Evolutionary conservation across 1,284 basidiomycete genomes (phyloP).

Genomic region (Pseudozyma thailandica): DNA sequence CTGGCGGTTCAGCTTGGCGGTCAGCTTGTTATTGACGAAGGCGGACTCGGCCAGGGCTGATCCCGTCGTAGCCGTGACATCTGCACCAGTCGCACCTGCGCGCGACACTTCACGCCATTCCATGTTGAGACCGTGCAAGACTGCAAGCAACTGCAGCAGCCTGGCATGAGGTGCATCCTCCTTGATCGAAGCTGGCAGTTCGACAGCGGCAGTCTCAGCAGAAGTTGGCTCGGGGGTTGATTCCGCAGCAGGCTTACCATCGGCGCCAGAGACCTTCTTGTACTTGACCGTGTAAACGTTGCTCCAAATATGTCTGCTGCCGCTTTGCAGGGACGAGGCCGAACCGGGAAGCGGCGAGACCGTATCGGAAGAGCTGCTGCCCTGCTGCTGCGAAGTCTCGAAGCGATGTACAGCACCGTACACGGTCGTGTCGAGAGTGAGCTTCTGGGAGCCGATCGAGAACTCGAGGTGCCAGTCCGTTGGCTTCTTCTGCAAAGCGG

Average conservation of each 20-base stretch:
- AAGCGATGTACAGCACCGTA: constrained; percentile 94
- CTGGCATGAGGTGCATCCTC: constrained; percentile 86
- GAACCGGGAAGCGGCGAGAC: constrained; percentile 9
- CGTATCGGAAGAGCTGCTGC: constrained; percentile 4
- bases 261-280: constrained; percentile 88
- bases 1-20: constrained; percentile 96
- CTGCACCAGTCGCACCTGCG: constrained; percentile 3
- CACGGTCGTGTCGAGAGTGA: constrained; percentile 88
- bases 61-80: constrained; percentile 15
- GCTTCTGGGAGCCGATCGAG: constrained; percentile 83
- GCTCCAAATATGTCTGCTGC: constrained; percentile 79
- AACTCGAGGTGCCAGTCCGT: constrained; percentile 97
- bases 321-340: constrained; percentile 14
- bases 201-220: constrained; percentile 20
- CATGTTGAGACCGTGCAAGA: constrained; percentile 82
- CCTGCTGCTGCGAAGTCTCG: constrained; percentile 71
- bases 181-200: constrained; percentile 78
- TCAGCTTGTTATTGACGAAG: constrained; percentile 97
- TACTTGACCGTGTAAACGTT: constrained; percentile 90
- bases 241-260: constrained; percentile 68
- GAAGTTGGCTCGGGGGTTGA: constrained; percentile 54
- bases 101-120: constrained; percentile 71
- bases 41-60: constrained; percentile 76
- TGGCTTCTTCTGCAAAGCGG: constrained; percentile 89
- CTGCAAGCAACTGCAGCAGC: constrained; percentile 87